A percentile compares a stretch with the other conserved stretches of the same genome.
phyloP scores from a whole-genome alignment of 768 basidiomycete genomes.

The Kwoniella botswanensis region DNA sequence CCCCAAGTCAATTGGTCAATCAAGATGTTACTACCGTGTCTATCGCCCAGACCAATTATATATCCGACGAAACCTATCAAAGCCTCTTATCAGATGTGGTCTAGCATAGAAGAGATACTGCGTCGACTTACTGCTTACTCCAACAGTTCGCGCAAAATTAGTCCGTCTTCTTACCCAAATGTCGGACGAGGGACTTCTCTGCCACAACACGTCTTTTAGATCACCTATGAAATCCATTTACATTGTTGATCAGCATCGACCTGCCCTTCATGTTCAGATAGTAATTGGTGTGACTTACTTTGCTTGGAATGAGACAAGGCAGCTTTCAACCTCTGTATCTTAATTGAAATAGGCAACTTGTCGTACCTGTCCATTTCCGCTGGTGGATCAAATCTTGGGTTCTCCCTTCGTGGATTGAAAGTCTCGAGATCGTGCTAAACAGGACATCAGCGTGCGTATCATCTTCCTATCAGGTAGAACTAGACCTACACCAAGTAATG shows the following conservation, averaged over 20 bases:
- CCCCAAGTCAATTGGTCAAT: slow-evolving; percentile 53
- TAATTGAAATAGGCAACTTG: slow-evolving; percentile 45
- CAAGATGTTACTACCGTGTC: slow-evolving; percentile 58
- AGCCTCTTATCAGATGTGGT: not conserved
- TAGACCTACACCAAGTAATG: slow-evolving; percentile 51
- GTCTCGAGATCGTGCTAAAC: slow-evolving; percentile 44
- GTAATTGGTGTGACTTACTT: slow-evolving; percentile 25
- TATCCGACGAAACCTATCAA: slow-evolving; percentile 56
- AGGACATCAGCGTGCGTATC: not conserved
- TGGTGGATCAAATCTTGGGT: slow-evolving; percentile 35
- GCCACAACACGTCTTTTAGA: slow-evolving; percentile 55
- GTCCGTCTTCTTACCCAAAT: slow-evolving; percentile 56
- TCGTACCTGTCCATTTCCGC: slow-evolving; percentile 51
- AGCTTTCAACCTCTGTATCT: slow-evolving; percentile 46
- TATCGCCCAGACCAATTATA: slow-evolving; percentile 59
- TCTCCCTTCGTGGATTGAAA: slow-evolving; percentile 31
- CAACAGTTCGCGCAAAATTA: slow-evolving; percentile 54
- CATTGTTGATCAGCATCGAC: too few species aligned
- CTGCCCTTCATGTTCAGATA: not conserved
- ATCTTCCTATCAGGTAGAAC: too few species aligned
- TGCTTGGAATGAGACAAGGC: slow-evolving; percentile 53
- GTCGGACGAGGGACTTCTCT: slow-evolving; percentile 53
- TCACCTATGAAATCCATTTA: slow-evolving; percentile 33
- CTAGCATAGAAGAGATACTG: not conserved
- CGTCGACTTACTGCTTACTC: slow-evolving; percentile 45